phyloP scores from a whole-genome alignment of 306 rosid species.

The cucumber (Cucumis sativus) region Cucumber_9930_V3 NC_026660.2:9341001-9341500 shows the following conservation, averaged over 20 bases:
- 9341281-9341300: not conserved
- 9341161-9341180: no score
- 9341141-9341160: no score
- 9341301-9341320: not conserved
- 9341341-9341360: not conserved
- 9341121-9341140: no score
- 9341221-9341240: not conserved
- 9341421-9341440: not conserved
- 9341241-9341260: not conserved
- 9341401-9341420: not conserved
- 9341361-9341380: not conserved
- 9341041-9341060: no score
- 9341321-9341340: not conserved
- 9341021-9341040: no score
- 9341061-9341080: no score
- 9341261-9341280: not conserved
- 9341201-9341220: not conserved
- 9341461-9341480: conserved; percentile 15
- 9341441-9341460: not conserved
- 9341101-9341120: no score
- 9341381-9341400: not conserved
- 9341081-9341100: no score
- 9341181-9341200: no score
- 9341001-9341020: no score
- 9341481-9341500: conserved; percentile 45